Conservation (phyloP, 129 eudicot genomes). For the Artemisia argyi region DNA sequence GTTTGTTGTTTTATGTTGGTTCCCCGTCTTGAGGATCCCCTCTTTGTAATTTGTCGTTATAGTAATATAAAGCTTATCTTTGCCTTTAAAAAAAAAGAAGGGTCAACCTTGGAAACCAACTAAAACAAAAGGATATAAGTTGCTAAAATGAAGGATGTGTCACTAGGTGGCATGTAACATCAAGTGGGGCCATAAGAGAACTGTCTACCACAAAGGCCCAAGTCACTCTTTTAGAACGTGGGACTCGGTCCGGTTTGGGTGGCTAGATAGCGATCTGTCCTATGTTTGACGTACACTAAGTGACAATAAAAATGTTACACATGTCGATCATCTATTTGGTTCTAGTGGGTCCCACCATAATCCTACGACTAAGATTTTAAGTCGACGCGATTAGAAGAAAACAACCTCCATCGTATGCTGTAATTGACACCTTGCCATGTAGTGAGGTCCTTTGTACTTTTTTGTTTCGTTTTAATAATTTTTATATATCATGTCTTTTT, state of each 20-base stretch:
- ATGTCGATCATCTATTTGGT: slow-evolving; percentile 24
- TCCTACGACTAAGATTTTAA: slow-evolving; percentile 27
- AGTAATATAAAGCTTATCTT: too few relatives aligned
- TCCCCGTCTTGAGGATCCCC: too few relatives aligned
- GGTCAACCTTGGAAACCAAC: too few relatives aligned
- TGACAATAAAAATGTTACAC: slow-evolving; percentile 17
- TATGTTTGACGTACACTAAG: slow-evolving; percentile 26
- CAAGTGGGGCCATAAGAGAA: slow-evolving; percentile 22
- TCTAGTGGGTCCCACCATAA: background rate
- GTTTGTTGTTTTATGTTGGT: too few relatives aligned
- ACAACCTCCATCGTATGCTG: slow-evolving; percentile 11
- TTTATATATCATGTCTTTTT: slow-evolving; percentile 18
- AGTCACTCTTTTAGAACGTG: slow-evolving; percentile 33
- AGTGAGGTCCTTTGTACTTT: background rate
- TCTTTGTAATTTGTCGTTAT: too few relatives aligned
- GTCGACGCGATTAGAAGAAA: background rate
- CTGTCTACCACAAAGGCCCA: slow-evolving; percentile 28
- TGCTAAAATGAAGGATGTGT: background rate
- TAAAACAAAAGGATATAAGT: too few relatives aligned
- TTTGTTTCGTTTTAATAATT: background rate
- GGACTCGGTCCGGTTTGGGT: slow-evolving; percentile 43
- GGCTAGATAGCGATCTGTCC: slow-evolving; percentile 37
- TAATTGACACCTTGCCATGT: slow-evolving; percentile 28
- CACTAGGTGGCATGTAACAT: slow-evolving; percentile 31
- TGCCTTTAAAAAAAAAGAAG: too few relatives aligned